Evolutionary conservation across 148 eudicot genomes (phyloP).

Genomic region (Silene conica): DNA sequence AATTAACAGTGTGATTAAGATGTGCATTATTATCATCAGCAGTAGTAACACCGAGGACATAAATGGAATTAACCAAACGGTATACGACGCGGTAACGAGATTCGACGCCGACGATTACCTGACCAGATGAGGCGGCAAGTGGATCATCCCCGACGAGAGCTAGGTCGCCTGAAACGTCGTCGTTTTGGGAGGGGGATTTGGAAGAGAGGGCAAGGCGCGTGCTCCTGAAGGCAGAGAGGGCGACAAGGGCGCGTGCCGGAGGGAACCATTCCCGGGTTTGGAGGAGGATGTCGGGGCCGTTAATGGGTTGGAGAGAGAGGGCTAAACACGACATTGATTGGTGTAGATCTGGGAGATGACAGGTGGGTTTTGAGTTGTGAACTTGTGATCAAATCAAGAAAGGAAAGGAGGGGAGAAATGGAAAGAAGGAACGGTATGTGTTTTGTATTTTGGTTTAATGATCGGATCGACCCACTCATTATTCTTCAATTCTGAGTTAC

Average conservation of each 20-base stretch:
- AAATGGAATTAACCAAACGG: conserved; percentile 77
- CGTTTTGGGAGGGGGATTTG: conserved; percentile 33
- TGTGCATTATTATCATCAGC: conserved; percentile 43
- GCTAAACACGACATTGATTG: conserved; percentile 77
- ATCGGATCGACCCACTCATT: neutral
- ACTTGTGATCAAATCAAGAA: neutral
- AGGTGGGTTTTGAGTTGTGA: neutral
- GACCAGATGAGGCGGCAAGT: conserved; percentile 80
- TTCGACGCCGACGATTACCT: conserved; percentile 82
- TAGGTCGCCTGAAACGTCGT: conserved; percentile 48
- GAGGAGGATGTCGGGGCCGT: conserved; percentile 81
- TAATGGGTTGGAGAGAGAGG: conserved; percentile 79
- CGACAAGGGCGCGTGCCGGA: conserved; percentile 84
- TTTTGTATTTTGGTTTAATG: neutral
- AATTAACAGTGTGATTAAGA: neutral
- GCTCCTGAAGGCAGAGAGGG: conserved; percentile 70
- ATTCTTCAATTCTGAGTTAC: no score
- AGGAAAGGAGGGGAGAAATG: neutral
- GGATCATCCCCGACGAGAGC: conserved; percentile 86
- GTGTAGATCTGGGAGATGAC: neutral
- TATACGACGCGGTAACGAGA: conserved; percentile 78
- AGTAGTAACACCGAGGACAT: conserved; percentile 77
- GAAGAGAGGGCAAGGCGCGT: conserved; percentile 73
- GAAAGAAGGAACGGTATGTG: no score
- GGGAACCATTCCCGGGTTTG: conserved; percentile 99